Base-by-base conservation (phyloP, 2,329 filamentous ascomycete genomes). In the Microcera coccophila region DNA sequence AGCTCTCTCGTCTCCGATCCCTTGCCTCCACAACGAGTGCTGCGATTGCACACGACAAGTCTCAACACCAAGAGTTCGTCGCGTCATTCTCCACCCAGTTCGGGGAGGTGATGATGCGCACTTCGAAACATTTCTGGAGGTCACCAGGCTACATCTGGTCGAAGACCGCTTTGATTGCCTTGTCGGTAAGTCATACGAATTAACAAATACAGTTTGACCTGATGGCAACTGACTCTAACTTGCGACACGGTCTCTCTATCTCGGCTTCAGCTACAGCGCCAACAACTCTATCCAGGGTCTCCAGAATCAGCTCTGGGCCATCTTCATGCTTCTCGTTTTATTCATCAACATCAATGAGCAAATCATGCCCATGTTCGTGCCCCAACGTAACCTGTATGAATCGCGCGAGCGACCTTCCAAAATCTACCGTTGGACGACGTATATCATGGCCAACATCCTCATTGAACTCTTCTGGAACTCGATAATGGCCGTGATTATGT, bases 391-490 rank as follows among this genome's bases (percentile, higher is more conserved):
- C 4, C 67, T 85, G 1, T 86, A 85, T 58, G 82, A 85, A 63
- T 79, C 78, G 2, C 79, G 81, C 26, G 83, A 85, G 61, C 73
- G 82, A 3, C 79, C 82, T 0, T 79, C 76, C n/a, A 81, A 81
- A 58, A 73, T 79, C 0, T 85, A 85, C 61, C 12, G 15, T 11
- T 33, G 12, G 14, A 9, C 29, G 5, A 38, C 39, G 24, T 85
- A 84, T 63, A 74, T 84, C 59, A 62, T 82, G 33, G 71, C 76
- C 44, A 81, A 82, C 31, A 49, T 58, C 38, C 51, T 81, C 8
- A 80, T 84, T 40, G 83, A 87, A 60, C 65, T 85, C 1, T 79
- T 81, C 1, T 86, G 79, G 73, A 80, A 84, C 53, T 74, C 78
- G 1, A 60, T 84, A 33, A 73, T 77, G 61, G 37, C 75, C 10